Conservation (phyloP, 331 rosid genomes). For the Rosa hybrid region DNA sequence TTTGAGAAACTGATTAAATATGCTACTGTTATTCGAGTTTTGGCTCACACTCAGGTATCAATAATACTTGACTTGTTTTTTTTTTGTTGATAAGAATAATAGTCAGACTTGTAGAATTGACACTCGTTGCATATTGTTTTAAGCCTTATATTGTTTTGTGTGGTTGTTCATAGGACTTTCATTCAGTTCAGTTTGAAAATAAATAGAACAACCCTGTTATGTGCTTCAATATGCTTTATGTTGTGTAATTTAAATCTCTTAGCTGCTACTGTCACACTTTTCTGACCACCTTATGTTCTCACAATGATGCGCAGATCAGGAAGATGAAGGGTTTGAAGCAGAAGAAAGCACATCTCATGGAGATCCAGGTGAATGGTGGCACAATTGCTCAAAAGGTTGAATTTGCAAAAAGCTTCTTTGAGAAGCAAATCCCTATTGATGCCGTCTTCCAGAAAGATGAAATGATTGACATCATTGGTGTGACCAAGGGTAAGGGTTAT, state of each 20-base stretch:
- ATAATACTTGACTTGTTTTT: not conserved
- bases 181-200: too few relatives aligned
- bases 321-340: constrained; percentile 84
- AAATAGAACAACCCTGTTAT: too few relatives aligned
- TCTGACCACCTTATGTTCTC: not conserved
- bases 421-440: constrained; percentile 69
- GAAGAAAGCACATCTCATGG: constrained; percentile 89
- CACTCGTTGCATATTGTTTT: not conserved
- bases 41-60: constrained; percentile 87
- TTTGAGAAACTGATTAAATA: constrained; percentile 67
- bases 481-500: constrained; percentile 76
- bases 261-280: not conserved
- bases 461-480: constrained; percentile 75
- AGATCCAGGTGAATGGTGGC: constrained; percentile 81
- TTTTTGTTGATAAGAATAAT: not conserved
- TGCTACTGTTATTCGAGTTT: constrained; percentile 67
- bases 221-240: too few relatives aligned
- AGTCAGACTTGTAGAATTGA: not conserved
- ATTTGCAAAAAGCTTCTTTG: constrained; percentile 65
- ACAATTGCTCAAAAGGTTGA: constrained; percentile 69
- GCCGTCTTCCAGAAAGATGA: constrained; percentile 85
- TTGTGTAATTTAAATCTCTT: not conserved
- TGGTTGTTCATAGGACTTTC: not conserved
- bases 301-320: constrained; percentile 41
- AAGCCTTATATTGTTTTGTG: not conserved